These are phyloP conservation scores for Guadua angustifolia DNA, from an alignment of 176 grass and related monocot genomes.

Conservation along the genomic window DNA sequence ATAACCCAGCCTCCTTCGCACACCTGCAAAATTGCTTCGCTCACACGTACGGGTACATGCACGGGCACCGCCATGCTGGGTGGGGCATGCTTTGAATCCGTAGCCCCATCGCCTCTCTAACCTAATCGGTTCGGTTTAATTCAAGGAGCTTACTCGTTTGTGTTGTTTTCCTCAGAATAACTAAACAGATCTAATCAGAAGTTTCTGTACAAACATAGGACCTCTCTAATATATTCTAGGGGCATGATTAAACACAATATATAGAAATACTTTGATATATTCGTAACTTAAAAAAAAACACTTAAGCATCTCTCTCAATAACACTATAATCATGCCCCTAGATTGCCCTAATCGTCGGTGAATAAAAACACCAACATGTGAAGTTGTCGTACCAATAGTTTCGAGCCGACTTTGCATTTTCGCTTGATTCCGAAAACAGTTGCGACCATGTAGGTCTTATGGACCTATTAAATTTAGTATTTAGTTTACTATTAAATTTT, in stretches of 20 bases:
- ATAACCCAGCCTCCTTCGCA: background rate
- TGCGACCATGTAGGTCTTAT: background rate
- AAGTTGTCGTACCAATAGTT: background rate
- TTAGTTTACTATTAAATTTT: no score
- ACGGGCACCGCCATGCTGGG: background rate
- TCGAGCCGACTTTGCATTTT: background rate
- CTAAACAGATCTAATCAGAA: background rate
- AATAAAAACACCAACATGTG: background rate
- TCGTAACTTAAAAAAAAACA: no score
- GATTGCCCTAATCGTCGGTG: background rate
- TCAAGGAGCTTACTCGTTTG: no score
- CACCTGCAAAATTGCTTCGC: background rate
- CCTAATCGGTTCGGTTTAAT: background rate
- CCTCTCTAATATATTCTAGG: no score
- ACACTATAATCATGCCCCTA: no score
- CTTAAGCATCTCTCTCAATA: no score
- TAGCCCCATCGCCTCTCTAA: background rate
- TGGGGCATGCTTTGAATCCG: no score
- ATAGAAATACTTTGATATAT: no score
- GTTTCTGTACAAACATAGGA: no score
- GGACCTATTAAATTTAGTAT: no score
- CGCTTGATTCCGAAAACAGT: background rate
- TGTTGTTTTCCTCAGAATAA: no score
- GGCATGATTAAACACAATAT: no score
- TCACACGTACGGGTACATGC: constrained; percentile 28